These are phyloP conservation scores for Meyerozyma athensensis DNA, from an alignment of 1,139 yeast genomes.

Conservation along the genomic window DNA sequence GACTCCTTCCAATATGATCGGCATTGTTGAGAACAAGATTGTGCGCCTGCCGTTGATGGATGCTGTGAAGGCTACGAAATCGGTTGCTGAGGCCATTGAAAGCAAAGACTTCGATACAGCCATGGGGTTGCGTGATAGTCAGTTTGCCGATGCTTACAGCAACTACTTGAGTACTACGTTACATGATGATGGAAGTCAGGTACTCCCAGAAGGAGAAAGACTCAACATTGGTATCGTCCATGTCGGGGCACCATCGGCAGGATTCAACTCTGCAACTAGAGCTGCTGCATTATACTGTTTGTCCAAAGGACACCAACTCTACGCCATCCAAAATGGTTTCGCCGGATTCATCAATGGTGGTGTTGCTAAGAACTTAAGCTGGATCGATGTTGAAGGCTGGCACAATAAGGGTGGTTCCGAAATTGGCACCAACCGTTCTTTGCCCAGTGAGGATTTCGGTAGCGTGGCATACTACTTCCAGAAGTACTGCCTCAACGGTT, in stretches of 20 bases:
- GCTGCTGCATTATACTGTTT: conserved; percentile 89
- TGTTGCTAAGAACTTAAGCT: conserved; percentile 62
- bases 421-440: conserved; percentile 86
- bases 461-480: conserved; percentile 88
- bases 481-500: conserved; percentile 77
- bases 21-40: conserved; percentile 80
- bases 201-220: conserved; percentile 12
- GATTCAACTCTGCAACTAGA: conserved; percentile 87
- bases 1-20: conserved; percentile 94
- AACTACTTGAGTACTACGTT: conserved; percentile 11
- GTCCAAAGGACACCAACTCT: conserved; percentile 84
- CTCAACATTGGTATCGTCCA: conserved; percentile 49
- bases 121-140: conserved; percentile 80
- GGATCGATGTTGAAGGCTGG: conserved; percentile 92
- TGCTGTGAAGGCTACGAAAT: conserved; percentile 80
- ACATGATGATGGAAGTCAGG: conserved; percentile 12
- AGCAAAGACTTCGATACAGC: conserved; percentile 79
- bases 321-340: conserved; percentile 88
- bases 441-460: conserved; percentile 82
- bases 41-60: conserved; percentile 81
- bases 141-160: conserved; percentile 56
- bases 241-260: conserved; percentile 97
- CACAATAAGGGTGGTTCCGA: conserved; percentile 90
- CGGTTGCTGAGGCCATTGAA: conserved; percentile 82
- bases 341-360: conserved; percentile 85